Evolutionary conservation across 1,284 basidiomycete genomes (phyloP).

Genomic region (Trichosporon coremiiforme): DNA sequence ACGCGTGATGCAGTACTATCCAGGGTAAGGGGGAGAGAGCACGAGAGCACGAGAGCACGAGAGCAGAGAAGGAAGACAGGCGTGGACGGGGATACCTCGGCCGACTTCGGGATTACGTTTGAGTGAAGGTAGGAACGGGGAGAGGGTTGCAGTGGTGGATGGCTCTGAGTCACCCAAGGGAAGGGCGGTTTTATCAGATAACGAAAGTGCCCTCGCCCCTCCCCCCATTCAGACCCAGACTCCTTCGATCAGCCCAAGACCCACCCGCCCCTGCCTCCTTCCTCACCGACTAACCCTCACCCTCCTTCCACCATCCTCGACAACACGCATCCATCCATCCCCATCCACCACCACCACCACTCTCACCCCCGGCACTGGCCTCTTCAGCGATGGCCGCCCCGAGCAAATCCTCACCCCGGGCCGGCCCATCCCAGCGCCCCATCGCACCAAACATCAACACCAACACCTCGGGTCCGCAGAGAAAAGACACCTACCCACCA

Average conservation of each 20-base stretch:
- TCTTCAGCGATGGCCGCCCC: conserved; percentile 13
- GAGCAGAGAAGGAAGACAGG: neutral
- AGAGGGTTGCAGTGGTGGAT: no score
- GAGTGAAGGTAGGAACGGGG: neutral
- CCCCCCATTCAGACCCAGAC: neutral
- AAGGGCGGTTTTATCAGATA: conserved; percentile 28
- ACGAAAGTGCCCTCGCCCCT: conserved; percentile 13
- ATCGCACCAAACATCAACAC: conserved; percentile 20
- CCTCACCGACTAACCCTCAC: neutral
- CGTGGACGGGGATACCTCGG: neutral
- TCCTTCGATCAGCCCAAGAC: neutral
- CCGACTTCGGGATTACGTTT: conserved; percentile 14
- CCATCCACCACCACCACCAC: conserved; percentile 16
- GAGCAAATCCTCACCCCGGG: conserved; percentile 19
- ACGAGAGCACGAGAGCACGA: no score
- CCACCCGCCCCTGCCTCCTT: no score
- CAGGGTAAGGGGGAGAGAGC: no score
- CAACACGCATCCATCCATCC: conserved; percentile 1
- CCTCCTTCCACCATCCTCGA: neutral
- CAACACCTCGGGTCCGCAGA: conserved; percentile 8
- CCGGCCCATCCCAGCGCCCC: conserved; percentile 16
- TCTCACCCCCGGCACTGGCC: no score
- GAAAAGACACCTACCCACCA: conserved; percentile 33
- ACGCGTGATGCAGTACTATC: conserved; percentile 5
- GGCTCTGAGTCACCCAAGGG: neutral